These are phyloP conservation scores for Apiospora saccharicola DNA, from an alignment of 2,329 filamentous ascomycete genomes.

Conservation along the genomic window DNA sequence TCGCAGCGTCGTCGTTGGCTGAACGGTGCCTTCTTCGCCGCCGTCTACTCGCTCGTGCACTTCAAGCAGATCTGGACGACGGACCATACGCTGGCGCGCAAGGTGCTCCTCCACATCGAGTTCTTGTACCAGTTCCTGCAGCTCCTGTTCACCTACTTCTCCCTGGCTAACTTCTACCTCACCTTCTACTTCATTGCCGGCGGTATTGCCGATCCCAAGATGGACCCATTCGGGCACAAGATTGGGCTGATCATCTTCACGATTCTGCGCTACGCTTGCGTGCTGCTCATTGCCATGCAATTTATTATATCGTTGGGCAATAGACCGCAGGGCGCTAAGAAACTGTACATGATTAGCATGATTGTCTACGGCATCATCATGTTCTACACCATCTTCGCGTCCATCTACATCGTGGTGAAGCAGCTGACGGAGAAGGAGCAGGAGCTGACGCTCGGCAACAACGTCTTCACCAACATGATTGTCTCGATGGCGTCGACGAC, in stretches of 20 bases:
- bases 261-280: slow-evolving; percentile 82
- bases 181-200: slow-evolving; percentile 98
- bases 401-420: slow-evolving; percentile 86
- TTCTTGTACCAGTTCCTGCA: slow-evolving; percentile 95
- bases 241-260: slow-evolving; percentile 87
- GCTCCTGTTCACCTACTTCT: slow-evolving; percentile 96
- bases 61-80: slow-evolving; percentile 93
- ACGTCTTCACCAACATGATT: slow-evolving; percentile 94
- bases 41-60: slow-evolving; percentile 95
- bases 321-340: slow-evolving; percentile 91
- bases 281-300: slow-evolving; percentile 89
- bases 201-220: slow-evolving; percentile 76
- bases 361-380: slow-evolving; percentile 93
- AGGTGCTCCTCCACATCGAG: slow-evolving; percentile 91
- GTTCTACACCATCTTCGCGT: slow-evolving; percentile 91
- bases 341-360: slow-evolving; percentile 88
- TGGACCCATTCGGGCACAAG: slow-evolving; percentile 92
- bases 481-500: slow-evolving; percentile 88
- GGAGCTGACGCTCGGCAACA: slow-evolving; percentile 73
- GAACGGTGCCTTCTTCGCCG: slow-evolving; percentile 98
- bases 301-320: slow-evolving; percentile 98
- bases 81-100: slow-evolving; percentile 88
- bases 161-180: slow-evolving; percentile 97
- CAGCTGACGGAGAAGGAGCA: slow-evolving; percentile 66
- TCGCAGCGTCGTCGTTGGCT: slow-evolving; percentile 96